Evolutionary conservation across 257 asterid genomes (phyloP).

Genomic region (Scutellaria baicalensis): DNA sequence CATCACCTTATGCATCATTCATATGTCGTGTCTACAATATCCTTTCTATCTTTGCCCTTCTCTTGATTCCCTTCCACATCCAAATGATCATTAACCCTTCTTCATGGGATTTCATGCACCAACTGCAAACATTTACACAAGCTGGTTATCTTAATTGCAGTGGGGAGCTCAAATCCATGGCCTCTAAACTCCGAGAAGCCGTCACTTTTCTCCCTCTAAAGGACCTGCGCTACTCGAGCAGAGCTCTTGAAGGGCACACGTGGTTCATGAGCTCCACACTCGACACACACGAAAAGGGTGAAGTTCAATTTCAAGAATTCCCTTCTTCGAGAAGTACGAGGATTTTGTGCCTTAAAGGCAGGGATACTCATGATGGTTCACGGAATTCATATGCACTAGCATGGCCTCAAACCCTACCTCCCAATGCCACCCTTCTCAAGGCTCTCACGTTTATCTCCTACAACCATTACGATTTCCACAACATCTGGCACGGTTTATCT

Average conservation of each 20-base stretch:
- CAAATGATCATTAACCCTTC: neutral
- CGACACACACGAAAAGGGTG: slow-evolving; percentile 55
- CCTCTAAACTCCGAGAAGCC: slow-evolving; percentile 33
- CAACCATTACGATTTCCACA: slow-evolving; percentile 62
- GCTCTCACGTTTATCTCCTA: slow-evolving; percentile 63
- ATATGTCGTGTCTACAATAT: slow-evolving; percentile 25
- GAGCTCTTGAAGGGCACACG: slow-evolving; percentile 71
- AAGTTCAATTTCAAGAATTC: slow-evolving; percentile 56
- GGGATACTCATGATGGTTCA: slow-evolving; percentile 59
- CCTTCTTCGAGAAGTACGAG: slow-evolving; percentile 55
- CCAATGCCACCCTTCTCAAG: slow-evolving; percentile 34
- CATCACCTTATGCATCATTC: slow-evolving; percentile 13
- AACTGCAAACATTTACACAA: neutral
- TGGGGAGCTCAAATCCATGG: slow-evolving; percentile 23
- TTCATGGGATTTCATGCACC: slow-evolving; percentile 12
- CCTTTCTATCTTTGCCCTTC: slow-evolving; percentile 13
- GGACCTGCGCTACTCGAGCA: slow-evolving; percentile 52
- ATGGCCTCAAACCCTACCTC: slow-evolving; percentile 50
- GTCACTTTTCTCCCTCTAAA: slow-evolving; percentile 71
- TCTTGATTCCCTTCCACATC: slow-evolving; percentile 35
- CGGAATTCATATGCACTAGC: slow-evolving; percentile 66
- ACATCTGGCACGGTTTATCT: slow-evolving; percentile 79
- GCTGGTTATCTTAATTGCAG: too few species aligned
- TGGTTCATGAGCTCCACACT: slow-evolving; percentile 84
- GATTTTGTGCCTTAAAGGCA: slow-evolving; percentile 55